Conservation (phyloP, 495 filamentous ascomycete genomes). For the Neurospora tetrasperma region DNA sequence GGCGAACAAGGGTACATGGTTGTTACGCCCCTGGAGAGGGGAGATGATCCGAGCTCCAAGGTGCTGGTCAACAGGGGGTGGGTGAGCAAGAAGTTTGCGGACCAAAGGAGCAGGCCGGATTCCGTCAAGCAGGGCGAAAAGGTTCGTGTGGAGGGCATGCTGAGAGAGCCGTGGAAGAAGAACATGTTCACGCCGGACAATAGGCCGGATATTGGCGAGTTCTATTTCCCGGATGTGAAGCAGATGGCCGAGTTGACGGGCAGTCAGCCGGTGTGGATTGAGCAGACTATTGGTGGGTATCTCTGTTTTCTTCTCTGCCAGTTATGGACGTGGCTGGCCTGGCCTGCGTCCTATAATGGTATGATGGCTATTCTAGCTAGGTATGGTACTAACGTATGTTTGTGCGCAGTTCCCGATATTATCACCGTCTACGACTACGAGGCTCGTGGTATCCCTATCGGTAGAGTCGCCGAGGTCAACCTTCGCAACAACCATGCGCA, state of each 20-base stretch:
- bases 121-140: slow-evolving; percentile 49
- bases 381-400: slow-evolving; percentile 3
- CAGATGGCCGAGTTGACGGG: slow-evolving; percentile 85
- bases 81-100: slow-evolving; percentile 61
- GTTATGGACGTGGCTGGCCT: not conserved
- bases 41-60: slow-evolving; percentile 30
- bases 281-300: slow-evolving; percentile 80
- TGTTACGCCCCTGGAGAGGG: slow-evolving; percentile 77
- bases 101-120: slow-evolving; percentile 50
- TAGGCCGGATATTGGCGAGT: slow-evolving; percentile 66
- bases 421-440: slow-evolving; percentile 59
- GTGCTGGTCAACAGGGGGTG: slow-evolving; percentile 84
- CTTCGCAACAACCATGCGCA: slow-evolving; percentile 93
- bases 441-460: slow-evolving; percentile 81
- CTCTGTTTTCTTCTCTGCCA: slow-evolving; percentile 5
- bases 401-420: slow-evolving; percentile 58
- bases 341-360: not conserved
- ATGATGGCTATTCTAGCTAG: not conserved
- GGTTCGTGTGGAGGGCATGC: slow-evolving; percentile 70
- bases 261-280: slow-evolving; percentile 86
- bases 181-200: slow-evolving; percentile 96
- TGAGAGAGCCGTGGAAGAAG: slow-evolving; percentile 88
- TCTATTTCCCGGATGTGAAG: slow-evolving; percentile 88
- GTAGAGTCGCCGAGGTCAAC: slow-evolving; percentile 83
- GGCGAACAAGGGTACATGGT: slow-evolving; percentile 86